These are phyloP conservation scores for Medicago ruthenica DNA, from an alignment of 306 rosid genomes.

Conservation along the genomic window DNA sequence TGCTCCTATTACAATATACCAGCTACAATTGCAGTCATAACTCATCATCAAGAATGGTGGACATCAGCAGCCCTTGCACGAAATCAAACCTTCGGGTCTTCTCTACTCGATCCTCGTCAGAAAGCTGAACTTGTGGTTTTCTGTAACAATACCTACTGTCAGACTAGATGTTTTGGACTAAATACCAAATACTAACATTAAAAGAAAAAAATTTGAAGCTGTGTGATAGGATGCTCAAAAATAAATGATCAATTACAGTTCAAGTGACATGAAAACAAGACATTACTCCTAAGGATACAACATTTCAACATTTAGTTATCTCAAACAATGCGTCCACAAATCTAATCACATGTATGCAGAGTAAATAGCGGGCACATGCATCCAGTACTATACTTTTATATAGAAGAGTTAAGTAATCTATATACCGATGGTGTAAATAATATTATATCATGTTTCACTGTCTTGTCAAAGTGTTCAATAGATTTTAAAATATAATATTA, in stretches of 20 bases:
- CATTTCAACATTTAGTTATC: not conserved
- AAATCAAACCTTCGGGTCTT: constrained; percentile 75
- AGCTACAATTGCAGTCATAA: constrained; percentile 53
- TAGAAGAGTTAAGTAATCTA: not conserved
- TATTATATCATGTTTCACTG: not conserved
- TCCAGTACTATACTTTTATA: not conserved
- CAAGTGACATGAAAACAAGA: constrained; percentile 16
- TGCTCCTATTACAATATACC: constrained; percentile 42
- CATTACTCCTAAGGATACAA: constrained; percentile 6
- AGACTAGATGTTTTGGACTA: constrained; percentile 21
- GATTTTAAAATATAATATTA: not conserved
- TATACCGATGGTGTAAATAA: not conserved
- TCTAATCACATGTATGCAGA: not conserved
- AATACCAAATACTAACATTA: not conserved
- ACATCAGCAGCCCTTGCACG: constrained; percentile 77
- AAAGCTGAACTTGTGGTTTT: constrained; percentile 50
- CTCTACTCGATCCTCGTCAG: constrained; percentile 73
- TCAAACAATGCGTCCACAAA: constrained; percentile 3
- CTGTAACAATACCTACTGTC: constrained; percentile 57
- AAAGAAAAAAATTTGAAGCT: not conserved
- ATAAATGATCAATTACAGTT: not conserved
- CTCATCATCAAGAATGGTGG: constrained; percentile 70
- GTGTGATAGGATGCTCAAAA: not conserved
- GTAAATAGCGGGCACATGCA: not conserved
- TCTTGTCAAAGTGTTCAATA: not conserved